Evolutionary conservation across 2,329 filamentous ascomycete genomes (phyloP).

Genomic region (Sclerotiophoma versabilis): DNA sequence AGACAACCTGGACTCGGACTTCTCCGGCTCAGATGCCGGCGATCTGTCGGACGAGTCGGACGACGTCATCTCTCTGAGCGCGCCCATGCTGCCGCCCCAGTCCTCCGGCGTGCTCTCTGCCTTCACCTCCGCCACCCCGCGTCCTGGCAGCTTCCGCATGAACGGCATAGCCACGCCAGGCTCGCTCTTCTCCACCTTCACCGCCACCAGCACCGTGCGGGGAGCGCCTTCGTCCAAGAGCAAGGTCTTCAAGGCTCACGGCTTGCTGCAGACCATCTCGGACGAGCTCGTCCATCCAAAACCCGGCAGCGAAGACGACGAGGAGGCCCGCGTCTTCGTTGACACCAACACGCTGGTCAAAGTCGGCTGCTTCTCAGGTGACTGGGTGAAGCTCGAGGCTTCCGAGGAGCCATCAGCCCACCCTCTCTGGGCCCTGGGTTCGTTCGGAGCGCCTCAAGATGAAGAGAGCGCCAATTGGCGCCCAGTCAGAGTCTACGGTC

Average conservation of each 20-base stretch:
- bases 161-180: conserved; percentile 83
- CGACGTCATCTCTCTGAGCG: conserved; percentile 88
- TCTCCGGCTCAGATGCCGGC: conserved; percentile 70
- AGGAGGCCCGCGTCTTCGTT: conserved; percentile 86
- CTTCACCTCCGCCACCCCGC: conserved; percentile 80
- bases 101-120: conserved; percentile 81
- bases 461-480: conserved; percentile 76
- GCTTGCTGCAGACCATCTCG: conserved; percentile 74
- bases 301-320: conserved; percentile 83
- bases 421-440: conserved; percentile 72
- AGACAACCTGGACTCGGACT: conserved; percentile 61
- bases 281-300: conserved; percentile 84
- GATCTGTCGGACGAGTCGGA: conserved; percentile 92
- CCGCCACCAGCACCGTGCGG: conserved; percentile 79
- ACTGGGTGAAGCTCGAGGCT: conserved; percentile 89
- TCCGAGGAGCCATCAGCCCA: conserved; percentile 75
- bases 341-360: conserved; percentile 85
- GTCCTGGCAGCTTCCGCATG: conserved; percentile 72
- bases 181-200: conserved; percentile 89
- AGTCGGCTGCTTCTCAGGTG: conserved; percentile 95
- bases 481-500: conserved; percentile 84
- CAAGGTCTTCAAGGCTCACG: conserved; percentile 84
- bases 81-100: conserved; percentile 78
- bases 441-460: conserved; percentile 68
- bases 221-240: conserved; percentile 71